Evolutionary conservation across 2,329 filamentous ascomycete species (phyloP).

Genomic region (Paecilomyces variotii): DNA sequence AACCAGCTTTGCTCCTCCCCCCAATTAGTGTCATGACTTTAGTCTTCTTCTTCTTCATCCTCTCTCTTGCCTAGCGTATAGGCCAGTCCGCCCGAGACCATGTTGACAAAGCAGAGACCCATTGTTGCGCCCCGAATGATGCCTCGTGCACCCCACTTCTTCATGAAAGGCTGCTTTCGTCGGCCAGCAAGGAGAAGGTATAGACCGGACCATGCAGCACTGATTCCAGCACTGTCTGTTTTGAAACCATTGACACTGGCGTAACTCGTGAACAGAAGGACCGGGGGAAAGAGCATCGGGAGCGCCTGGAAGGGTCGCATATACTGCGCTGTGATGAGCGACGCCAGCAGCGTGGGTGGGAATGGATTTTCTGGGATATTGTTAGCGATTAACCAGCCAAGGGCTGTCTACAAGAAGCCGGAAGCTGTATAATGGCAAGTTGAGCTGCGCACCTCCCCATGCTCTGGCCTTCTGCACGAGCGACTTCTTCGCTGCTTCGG

Average conservation of each 20-base stretch:
- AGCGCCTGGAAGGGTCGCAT: slow-evolving; percentile 57
- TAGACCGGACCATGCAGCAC: slow-evolving; percentile 56
- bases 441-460: slow-evolving; percentile 33
- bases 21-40: not conserved
- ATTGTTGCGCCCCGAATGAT: slow-evolving; percentile 39
- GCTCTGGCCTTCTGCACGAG: slow-evolving; percentile 29
- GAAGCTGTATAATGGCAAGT: not conserved
- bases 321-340: slow-evolving; percentile 59
- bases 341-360: slow-evolving; percentile 57
- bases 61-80: slow-evolving; percentile 38
- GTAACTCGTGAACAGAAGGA: slow-evolving; percentile 59
- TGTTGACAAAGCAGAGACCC: slow-evolving; percentile 38
- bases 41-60: slow-evolving; percentile 24
- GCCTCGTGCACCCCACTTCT: slow-evolving; percentile 39
- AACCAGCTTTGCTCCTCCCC: not conserved
- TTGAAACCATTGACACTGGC: slow-evolving; percentile 56
- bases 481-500: slow-evolving; percentile 30
- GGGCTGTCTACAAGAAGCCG: not conserved
- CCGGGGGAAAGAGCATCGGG: slow-evolving; percentile 59
- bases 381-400: not conserved
- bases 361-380: slow-evolving; percentile 51
- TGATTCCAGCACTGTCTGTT: slow-evolving; percentile 56
- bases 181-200: slow-evolving; percentile 57
- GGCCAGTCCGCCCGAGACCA: slow-evolving; percentile 39
- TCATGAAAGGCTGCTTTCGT: slow-evolving; percentile 41